A percentile compares a stretch with the other conserved stretches of the same genome.
phyloP scores from a whole-genome alignment of 192 early-diverging fungal species.

The Coemansia sp. region DNA sequence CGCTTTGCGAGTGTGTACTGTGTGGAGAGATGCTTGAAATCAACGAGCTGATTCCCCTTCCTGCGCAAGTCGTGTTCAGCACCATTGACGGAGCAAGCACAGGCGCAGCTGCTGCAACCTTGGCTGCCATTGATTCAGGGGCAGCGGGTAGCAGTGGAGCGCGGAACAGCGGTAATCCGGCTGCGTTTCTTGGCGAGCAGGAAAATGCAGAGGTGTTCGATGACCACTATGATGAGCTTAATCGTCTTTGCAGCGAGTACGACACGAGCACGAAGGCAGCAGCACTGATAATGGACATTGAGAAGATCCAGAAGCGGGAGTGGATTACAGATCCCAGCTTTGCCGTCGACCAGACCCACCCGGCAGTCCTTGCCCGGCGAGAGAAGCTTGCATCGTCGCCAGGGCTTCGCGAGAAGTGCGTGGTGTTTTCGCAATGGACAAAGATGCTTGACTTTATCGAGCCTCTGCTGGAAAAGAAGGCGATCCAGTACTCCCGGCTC shows the following conservation, averaged over 20 bases:
- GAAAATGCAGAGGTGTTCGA: conserved; percentile 3
- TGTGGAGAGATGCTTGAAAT: conserved; percentile 40
- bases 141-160: background rate
- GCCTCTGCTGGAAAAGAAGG: conserved; percentile 56
- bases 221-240: conserved; percentile 30
- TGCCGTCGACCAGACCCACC: conserved; percentile 40
- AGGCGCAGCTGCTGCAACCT: background rate
- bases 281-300: conserved; percentile 33
- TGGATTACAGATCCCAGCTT: conserved; percentile 41
- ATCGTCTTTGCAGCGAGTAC: conserved; percentile 35
- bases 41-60: conserved; percentile 22
- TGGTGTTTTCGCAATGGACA: conserved; percentile 97
- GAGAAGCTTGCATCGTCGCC: conserved; percentile 20
- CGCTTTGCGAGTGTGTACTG: conserved; percentile 41
- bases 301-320: conserved; percentile 35
- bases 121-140: background rate
- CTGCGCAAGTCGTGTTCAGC: conserved; percentile 15
- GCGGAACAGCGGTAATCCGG: too few species aligned
- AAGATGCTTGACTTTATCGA: conserved; percentile 78
- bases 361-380: conserved; percentile 27
- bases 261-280: conserved; percentile 44
- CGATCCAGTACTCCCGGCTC: conserved; percentile 68
- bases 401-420: conserved; percentile 66
- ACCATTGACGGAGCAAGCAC: background rate
- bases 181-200: background rate